Evolutionary conservation across 257 asterid genomes (phyloP).

Genomic region (Lycium ferocissimum): DNA sequence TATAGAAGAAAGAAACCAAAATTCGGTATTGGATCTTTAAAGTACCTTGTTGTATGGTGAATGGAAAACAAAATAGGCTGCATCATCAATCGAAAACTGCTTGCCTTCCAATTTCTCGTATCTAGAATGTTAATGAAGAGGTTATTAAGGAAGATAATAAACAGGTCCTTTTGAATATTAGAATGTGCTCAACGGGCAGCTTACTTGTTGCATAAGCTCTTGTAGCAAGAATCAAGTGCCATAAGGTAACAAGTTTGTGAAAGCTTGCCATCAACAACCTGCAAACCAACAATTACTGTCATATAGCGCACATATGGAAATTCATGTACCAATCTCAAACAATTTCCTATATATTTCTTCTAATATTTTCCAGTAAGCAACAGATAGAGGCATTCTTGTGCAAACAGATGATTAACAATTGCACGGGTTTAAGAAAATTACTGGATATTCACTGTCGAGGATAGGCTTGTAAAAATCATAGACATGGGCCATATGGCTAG

Average conservation of each 20-base stretch:
- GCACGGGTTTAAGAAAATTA: conserved; percentile 42
- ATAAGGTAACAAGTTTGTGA: conserved; percentile 98
- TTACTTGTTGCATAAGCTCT: conserved; percentile 79
- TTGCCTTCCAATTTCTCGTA: conserved; percentile 83
- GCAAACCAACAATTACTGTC: conserved; percentile 23
- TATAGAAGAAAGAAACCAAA: neutral
- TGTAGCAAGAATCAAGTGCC: conserved; percentile 98
- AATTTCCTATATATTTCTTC: neutral
- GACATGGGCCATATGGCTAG: conserved; percentile 95
- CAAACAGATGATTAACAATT: neutral
- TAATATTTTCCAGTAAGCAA: neutral
- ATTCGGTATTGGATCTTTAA: conserved; percentile 13
- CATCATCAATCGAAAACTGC: conserved; percentile 77
- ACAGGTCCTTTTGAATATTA: neutral
- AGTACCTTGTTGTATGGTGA: conserved; percentile 98
- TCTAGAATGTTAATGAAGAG: conserved; percentile 44
- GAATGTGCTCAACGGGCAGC: conserved; percentile 16
- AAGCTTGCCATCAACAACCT: conserved; percentile 99
- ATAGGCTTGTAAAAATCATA: conserved; percentile 98
- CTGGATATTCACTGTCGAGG: conserved; percentile 99
- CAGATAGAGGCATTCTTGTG: neutral
- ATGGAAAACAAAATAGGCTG: conserved; percentile 86
- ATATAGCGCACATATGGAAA: conserved; percentile 14
- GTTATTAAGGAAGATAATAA: neutral
- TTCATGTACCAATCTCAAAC: neutral